A percentile compares a stretch with the other conserved stretches of the same genome.
Conservation (phyloP, 306 rosid species). For the Potentilla sterilis region DNA sequence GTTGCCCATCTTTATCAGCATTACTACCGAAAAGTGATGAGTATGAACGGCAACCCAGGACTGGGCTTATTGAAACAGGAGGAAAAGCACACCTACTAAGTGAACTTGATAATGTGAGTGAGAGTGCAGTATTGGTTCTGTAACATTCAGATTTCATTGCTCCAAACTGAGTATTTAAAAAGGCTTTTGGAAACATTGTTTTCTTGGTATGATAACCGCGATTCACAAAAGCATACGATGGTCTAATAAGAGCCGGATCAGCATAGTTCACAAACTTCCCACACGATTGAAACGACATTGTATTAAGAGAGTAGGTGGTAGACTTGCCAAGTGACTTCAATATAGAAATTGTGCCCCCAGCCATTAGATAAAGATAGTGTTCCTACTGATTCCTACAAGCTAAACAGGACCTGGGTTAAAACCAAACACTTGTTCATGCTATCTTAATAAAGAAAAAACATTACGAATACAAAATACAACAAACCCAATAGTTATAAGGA, state of each 20-base stretch:
- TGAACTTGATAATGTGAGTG: slow-evolving; percentile 29
- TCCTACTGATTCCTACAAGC: slow-evolving; percentile 2
- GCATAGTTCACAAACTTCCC: slow-evolving; percentile 22
- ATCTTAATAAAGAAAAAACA: no score
- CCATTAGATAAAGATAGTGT: slow-evolving; percentile 38
- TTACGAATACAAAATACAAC: not conserved
- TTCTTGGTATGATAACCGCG: slow-evolving; percentile 23
- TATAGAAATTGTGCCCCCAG: slow-evolving; percentile 37
- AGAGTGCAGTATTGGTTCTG: slow-evolving; percentile 26
- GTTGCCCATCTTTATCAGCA: slow-evolving; percentile 37
- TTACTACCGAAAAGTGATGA: slow-evolving; percentile 44
- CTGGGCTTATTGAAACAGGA: slow-evolving; percentile 21
- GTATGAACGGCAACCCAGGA: slow-evolving; percentile 41
- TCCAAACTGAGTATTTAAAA: slow-evolving; percentile 19
- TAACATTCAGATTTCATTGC: slow-evolving; percentile 23
- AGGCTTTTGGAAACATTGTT: slow-evolving; percentile 13
- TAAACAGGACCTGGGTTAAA: slow-evolving; percentile 3
- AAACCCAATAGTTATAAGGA: not conserved
- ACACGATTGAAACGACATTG: slow-evolving; percentile 24
- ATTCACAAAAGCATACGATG: slow-evolving; percentile 27
- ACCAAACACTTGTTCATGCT: not conserved
- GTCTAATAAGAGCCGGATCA: slow-evolving; percentile 28
- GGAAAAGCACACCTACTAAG: slow-evolving; percentile 29
- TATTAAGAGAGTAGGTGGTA: not conserved
- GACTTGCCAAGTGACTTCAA: slow-evolving; percentile 38